Base-by-base conservation (phyloP, 331 rosid genomes). In the Pyracantha coccinea region DNA sequence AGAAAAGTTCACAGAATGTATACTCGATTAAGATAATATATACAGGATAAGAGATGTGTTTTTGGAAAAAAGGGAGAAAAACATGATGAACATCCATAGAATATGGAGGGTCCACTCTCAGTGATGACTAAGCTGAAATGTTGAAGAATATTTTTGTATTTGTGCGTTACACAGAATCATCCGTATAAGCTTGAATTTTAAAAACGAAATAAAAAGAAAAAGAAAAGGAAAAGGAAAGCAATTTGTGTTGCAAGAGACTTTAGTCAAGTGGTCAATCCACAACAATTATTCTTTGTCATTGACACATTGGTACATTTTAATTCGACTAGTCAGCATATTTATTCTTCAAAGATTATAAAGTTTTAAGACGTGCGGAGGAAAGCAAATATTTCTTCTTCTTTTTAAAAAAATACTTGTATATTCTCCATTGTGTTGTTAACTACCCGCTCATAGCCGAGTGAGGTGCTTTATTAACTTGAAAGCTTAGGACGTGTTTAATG, bases 301-400 rank as follows among this genome's bases (percentile, higher is more conserved):
- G 47, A 38, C 44, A 38, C 61, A 55, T 53, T 74, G 27, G 12
- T 21, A 38, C 55, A 52, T 44, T 72, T 60, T 75, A 47, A 59
- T 68, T 69, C 73, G 74, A 53, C 75, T 50, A 74, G 58, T 41
- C 66, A 28, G n/a, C 72, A 24, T n/a, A 7, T 28, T 25, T 24
- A 15, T 55, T 50, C 35, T 21, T 16, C 9, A 80, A 57, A 61
- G 52, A 67, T 38, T 38, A 63, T 45, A 54, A 69, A n/a, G 63
- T 27, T 44, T 61, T 4, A 58, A 80, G 86, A 84, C 92, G 84
- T 84, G 92, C 93, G 75, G 79, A 62, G 72, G 75, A 86, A 83
- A 81, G 75, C 27, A 29, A 50, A 76, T n/a, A 58, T 35, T 69
- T 79, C 75, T 62, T 66, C 29, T 24, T 23, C 17, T n/a, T 71